phyloP scores from a whole-genome alignment of 768 basidiomycete genomes.

The Rhizopogon vulgaris region DNA sequence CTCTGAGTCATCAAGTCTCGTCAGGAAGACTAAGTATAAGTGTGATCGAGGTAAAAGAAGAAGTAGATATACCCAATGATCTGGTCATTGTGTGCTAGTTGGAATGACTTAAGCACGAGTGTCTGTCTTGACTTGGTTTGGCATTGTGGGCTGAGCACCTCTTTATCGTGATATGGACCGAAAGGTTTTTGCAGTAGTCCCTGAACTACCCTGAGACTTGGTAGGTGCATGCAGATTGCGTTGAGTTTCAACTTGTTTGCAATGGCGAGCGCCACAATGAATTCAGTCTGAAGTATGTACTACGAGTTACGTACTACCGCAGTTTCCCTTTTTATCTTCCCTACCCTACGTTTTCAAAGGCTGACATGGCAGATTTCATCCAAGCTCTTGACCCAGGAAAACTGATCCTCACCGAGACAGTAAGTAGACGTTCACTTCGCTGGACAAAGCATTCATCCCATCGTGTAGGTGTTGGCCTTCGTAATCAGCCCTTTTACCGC shows the following conservation, averaged over 20 bases:
- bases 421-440: slow-evolving; percentile 24
- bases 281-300: too few relatives aligned
- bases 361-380: slow-evolving; percentile 53
- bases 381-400: slow-evolving; percentile 70
- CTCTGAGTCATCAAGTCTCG: slow-evolving; percentile 46
- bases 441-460: background rate
- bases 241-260: background rate
- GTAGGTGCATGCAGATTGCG: background rate
- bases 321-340: too few relatives aligned
- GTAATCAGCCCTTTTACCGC: slow-evolving; percentile 45
- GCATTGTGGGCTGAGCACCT: slow-evolving; percentile 19
- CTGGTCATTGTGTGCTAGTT: slow-evolving; percentile 19
- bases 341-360: background rate
- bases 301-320: too few relatives aligned
- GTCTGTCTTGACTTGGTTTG: slow-evolving; percentile 4
- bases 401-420: slow-evolving; percentile 58
- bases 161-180: slow-evolving; percentile 24
- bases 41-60: background rate
- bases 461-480: slow-evolving; percentile 54
- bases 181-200: slow-evolving; percentile 22
- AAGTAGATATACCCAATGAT: slow-evolving; percentile 19
- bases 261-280: background rate
- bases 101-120: slow-evolving; percentile 24
- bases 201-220: slow-evolving; percentile 9
- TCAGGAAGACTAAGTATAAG: slow-evolving; percentile 1